These are phyloP conservation scores for Schoenoplectus triqueter DNA, from an alignment of 202 grass and related monocot species.

Conservation along the genomic window DNA sequence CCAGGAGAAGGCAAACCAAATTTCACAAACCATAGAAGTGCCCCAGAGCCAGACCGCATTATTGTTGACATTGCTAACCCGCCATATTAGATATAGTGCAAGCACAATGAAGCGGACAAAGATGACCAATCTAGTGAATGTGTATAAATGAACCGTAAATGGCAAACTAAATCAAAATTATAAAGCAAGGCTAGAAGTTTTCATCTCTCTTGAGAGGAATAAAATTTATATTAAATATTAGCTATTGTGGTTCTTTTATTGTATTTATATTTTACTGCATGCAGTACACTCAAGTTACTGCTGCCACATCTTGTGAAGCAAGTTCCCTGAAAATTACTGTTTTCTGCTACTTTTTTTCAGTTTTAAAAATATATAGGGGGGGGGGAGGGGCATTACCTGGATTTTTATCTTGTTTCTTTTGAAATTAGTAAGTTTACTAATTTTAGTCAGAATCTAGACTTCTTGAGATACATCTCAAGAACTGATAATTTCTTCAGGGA, in stretches of 20 bases:
- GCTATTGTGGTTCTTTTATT: too few species aligned
- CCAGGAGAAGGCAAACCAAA: conserved; percentile 89
- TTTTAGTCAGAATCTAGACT: conserved; percentile 13
- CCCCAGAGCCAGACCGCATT: conserved; percentile 83
- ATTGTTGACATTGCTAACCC: conserved; percentile 62
- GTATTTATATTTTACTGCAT: too few species aligned
- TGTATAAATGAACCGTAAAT: background rate
- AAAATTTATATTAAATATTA: too few species aligned
- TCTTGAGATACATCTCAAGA: background rate
- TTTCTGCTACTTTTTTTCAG: too few species aligned
- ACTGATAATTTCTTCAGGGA: background rate
- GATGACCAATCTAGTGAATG: conserved; percentile 55
- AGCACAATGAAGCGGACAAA: conserved; percentile 64
- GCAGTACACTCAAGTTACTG: too few species aligned
- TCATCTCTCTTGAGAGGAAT: background rate
- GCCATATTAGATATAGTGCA: conserved; percentile 68
- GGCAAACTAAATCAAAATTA: too few species aligned
- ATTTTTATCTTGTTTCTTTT: background rate
- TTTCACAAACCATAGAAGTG: conserved; percentile 71
- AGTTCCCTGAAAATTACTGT: too few species aligned
- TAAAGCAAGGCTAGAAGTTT: background rate
- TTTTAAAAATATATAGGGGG: too few species aligned
- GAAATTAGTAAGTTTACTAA: background rate
- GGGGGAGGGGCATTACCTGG: too few species aligned
- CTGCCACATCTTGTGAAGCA: too few species aligned